Conservation (phyloP, 2,329 filamentous ascomycete species). For the Tolypocladium tundrense region DNA sequence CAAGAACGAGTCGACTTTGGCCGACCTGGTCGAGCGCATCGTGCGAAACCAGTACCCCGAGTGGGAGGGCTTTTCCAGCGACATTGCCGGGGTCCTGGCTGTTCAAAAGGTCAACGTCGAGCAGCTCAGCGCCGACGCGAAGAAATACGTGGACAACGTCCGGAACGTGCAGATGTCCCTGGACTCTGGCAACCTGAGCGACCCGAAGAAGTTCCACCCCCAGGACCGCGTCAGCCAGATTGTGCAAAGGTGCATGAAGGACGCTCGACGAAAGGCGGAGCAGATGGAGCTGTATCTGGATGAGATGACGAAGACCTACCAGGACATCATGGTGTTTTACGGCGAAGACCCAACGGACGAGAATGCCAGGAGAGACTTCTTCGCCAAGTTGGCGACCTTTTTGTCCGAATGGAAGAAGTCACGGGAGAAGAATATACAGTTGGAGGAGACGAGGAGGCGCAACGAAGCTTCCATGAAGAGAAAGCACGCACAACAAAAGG, state of each 20-base stretch:
- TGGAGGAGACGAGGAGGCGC: constrained; percentile 73
- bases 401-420: constrained; percentile 94
- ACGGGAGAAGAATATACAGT: constrained; percentile 74
- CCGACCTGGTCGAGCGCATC: constrained; percentile 91
- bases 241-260: constrained; percentile 91
- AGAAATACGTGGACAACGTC: constrained; percentile 88
- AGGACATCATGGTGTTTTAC: constrained; percentile 94
- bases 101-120: constrained; percentile 92
- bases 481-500: constrained; percentile 64
- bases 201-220: constrained; percentile 95
- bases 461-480: constrained; percentile 91
- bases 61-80: constrained; percentile 80
- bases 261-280: constrained; percentile 88
- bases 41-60: constrained; percentile 94
- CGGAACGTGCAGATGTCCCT: constrained; percentile 87
- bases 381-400: constrained; percentile 84
- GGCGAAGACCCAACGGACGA: constrained; percentile 90
- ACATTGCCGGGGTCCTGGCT: constrained; percentile 69
- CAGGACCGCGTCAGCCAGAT: constrained; percentile 90
- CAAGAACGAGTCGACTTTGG: constrained; percentile 94
- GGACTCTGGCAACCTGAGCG: constrained; percentile 87
- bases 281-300: constrained; percentile 91
- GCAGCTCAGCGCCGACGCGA: constrained; percentile 77
- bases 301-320: constrained; percentile 82
- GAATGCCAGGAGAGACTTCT: constrained; percentile 89